Conservation (phyloP, 1,284 basidiomycete genomes). For the Boletus sp. region DNA sequence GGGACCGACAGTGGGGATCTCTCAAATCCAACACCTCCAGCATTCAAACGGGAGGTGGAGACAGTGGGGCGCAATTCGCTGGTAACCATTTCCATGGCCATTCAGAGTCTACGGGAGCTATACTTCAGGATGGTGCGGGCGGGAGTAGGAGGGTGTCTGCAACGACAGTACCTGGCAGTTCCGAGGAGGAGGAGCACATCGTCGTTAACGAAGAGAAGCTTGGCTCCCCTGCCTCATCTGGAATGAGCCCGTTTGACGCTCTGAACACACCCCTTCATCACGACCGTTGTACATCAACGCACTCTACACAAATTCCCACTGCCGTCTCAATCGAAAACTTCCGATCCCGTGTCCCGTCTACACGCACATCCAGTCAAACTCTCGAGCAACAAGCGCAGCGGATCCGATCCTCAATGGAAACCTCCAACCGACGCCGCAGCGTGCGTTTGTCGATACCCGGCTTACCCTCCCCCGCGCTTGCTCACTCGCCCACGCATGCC, state of each 20-base stretch:
- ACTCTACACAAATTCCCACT: slow-evolving; percentile 18
- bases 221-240: slow-evolving; percentile 13
- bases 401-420: slow-evolving; percentile 33
- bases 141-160: slow-evolving; percentile 15
- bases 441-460: slow-evolving; percentile 31
- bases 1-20: slow-evolving; percentile 27
- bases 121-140: slow-evolving; percentile 9
- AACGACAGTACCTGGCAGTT: slow-evolving; percentile 18
- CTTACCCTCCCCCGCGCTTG: slow-evolving; percentile 17
- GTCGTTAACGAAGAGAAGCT: slow-evolving; percentile 25
- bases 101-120: slow-evolving; percentile 23
- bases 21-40: slow-evolving; percentile 25
- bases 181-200: slow-evolving; percentile 22
- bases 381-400: slow-evolving; percentile 31
- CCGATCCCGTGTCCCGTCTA: slow-evolving; percentile 6
- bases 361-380: slow-evolving; percentile 13
- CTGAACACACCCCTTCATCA: slow-evolving; percentile 18
- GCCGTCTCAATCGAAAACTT: slow-evolving; percentile 2
- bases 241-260: slow-evolving; percentile 21
- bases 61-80: not conserved
- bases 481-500: slow-evolving; percentile 8
- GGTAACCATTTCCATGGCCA: slow-evolving; percentile 15
- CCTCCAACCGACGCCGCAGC: slow-evolving; percentile 21
- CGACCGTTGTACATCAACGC: slow-evolving; percentile 21
- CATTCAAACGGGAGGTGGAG: slow-evolving; percentile 8